These are phyloP conservation scores for Xylaria castorea DNA, from an alignment of 495 filamentous ascomycete genomes.

Conservation along the genomic window DNA sequence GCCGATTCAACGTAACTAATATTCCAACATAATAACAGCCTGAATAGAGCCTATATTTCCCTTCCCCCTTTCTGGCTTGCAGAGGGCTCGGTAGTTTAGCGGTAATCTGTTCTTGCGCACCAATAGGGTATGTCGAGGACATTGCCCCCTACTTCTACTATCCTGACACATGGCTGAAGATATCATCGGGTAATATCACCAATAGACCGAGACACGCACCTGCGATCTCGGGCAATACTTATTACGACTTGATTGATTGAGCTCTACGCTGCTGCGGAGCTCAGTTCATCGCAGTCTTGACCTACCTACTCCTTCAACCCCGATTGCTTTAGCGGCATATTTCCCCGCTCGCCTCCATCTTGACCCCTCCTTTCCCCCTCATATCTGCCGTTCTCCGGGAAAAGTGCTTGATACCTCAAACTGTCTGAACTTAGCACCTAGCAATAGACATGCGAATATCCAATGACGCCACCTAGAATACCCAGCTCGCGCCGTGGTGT, in stretches of 20 bases:
- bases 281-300: not conserved
- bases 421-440: not conserved
- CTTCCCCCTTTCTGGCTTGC: constrained; percentile 6
- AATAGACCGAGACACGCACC: constrained; percentile 9
- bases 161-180: not conserved
- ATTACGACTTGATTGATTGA: not conserved
- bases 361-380: constrained; percentile 10
- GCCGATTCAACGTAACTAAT: constrained; percentile 6
- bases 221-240: constrained; percentile 16
- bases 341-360: constrained; percentile 18
- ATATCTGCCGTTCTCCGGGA: constrained; percentile 10
- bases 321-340: constrained; percentile 1
- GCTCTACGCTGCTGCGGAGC: not conserved
- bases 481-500: not conserved
- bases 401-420: not conserved
- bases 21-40: constrained; percentile 15
- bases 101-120: constrained; percentile 4
- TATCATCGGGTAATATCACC: constrained; percentile 5
- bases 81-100: constrained; percentile 10
- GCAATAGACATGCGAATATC: not conserved
- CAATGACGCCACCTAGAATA: not conserved
- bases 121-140: constrained; percentile 3
- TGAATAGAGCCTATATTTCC: constrained; percentile 6
- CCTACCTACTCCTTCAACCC: constrained; percentile 1
- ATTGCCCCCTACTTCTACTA: constrained; percentile 2